A percentile compares a stretch with the other conserved stretches of the same genome.
phyloP scores from a whole-genome alignment of 2,329 filamentous ascomycete genomes.

The Xylariaceae sp. region DNA sequence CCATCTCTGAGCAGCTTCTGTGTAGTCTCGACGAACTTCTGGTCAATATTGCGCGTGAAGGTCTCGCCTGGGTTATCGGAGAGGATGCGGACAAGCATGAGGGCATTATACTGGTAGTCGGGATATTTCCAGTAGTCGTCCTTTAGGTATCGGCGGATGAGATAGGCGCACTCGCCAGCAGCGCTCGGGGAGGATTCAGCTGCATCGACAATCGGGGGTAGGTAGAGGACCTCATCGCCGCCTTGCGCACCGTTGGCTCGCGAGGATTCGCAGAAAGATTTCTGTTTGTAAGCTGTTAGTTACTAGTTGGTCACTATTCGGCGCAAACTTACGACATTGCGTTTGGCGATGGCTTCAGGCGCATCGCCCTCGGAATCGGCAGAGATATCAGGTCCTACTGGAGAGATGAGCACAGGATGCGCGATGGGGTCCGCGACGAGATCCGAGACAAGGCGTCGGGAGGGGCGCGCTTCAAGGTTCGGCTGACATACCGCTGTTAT shows the following conservation, averaged over 20 bases:
- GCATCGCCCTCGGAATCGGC: conserved; percentile 47
- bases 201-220: conserved; percentile 89
- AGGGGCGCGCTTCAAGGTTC: background rate
- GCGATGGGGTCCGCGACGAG: conserved; percentile 1
- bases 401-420: background rate
- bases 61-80: conserved; percentile 85
- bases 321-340: conserved; percentile 59
- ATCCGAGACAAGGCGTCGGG: conserved; percentile 1
- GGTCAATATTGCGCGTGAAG: conserved; percentile 88
- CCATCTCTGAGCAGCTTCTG: conserved; percentile 72
- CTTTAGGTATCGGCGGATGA: conserved; percentile 79
- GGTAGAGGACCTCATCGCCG: conserved; percentile 76
- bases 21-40: conserved; percentile 73
- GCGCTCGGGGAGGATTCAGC: conserved; percentile 89
- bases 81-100: conserved; percentile 93
- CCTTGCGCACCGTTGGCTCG: conserved; percentile 61
- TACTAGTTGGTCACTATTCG: background rate
- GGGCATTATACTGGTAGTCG: conserved; percentile 87
- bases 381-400: conserved; percentile 21
- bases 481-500: conserved; percentile 30
- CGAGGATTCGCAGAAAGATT: conserved; percentile 77
- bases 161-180: conserved; percentile 74
- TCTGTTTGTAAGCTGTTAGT: conserved; percentile 46
- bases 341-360: conserved; percentile 64
- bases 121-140: conserved; percentile 65